Percentiles rank a stretch among this genome's conserved stretches.
phyloP scores from a whole-genome alignment of 2,329 filamentous ascomycete genomes.

The Plectosphaerella cucumerina region DNA sequence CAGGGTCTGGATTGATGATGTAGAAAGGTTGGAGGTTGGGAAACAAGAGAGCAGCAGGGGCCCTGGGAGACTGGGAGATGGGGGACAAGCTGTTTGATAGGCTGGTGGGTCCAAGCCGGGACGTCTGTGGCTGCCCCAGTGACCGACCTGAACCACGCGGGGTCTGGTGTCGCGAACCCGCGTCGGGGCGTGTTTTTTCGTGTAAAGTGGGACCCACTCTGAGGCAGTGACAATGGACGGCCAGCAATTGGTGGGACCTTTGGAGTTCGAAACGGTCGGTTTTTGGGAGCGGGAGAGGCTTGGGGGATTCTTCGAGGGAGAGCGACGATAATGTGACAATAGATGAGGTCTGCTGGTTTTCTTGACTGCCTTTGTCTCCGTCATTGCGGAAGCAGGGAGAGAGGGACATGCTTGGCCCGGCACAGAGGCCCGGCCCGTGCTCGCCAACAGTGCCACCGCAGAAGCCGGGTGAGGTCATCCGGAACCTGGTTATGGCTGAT shows the following conservation, averaged over 20 bases:
- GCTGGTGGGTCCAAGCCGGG: constrained; percentile 1
- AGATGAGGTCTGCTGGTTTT: too few species aligned
- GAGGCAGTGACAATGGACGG: constrained; percentile 4
- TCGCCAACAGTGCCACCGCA: neutral
- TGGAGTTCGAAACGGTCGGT: too few species aligned
- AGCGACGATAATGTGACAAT: too few species aligned
- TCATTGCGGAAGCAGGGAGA: too few species aligned
- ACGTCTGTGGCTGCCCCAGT: too few species aligned
- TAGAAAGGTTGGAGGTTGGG: neutral
- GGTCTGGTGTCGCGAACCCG: constrained; percentile 1
- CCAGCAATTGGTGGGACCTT: constrained; percentile 4
- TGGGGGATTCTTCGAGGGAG: too few species aligned
- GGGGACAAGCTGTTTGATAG: constrained; percentile 5
- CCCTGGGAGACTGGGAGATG: neutral
- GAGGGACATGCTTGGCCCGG: neutral
- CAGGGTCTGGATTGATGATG: neutral
- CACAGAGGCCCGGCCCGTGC: neutral
- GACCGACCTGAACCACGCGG: neutral
- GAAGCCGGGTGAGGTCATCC: neutral
- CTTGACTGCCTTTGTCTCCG: too few species aligned
- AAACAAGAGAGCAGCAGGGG: neutral
- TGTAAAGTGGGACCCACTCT: constrained; percentile 1
- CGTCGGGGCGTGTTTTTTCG: constrained; percentile 12
- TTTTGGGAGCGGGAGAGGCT: too few species aligned
- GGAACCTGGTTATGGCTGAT: neutral